Evolutionary conservation across 2,329 filamentous ascomycete genomes (phyloP).

Genomic region (Aspergillus pseudoglaucus): DNA sequence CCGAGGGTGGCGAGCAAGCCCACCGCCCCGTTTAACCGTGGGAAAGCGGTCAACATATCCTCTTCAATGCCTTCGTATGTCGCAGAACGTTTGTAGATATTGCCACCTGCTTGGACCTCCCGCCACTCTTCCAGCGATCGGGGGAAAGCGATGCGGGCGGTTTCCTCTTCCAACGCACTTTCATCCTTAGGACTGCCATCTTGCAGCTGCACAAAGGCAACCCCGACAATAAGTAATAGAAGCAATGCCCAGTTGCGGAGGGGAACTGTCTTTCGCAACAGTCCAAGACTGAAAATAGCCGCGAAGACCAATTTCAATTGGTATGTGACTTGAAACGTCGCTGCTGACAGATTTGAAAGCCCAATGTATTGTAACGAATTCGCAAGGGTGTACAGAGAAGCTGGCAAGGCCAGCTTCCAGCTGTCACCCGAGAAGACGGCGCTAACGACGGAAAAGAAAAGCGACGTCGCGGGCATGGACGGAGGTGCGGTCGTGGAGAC

Average conservation of each 20-base stretch:
- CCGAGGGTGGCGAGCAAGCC: conserved; percentile 72
- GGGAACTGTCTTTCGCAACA: conserved; percentile 66
- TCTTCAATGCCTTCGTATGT: conserved; percentile 83
- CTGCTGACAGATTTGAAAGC: conserved; percentile 82
- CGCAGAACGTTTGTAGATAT: conserved; percentile 65
- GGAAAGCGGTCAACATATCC: conserved; percentile 47
- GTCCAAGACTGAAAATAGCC: conserved; percentile 73
- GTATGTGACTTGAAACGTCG: conserved; percentile 88
- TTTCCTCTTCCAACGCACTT: conserved; percentile 50
- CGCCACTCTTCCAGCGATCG: conserved; percentile 71
- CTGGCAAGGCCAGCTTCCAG: conserved; percentile 90
- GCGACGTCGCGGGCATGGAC: conserved; percentile 69
- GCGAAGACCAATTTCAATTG: conserved; percentile 92
- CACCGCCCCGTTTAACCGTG: conserved; percentile 67
- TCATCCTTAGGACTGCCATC: conserved; percentile 48
- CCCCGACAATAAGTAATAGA: conserved; percentile 70
- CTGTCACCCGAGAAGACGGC: conserved; percentile 83
- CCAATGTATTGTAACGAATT: conserved; percentile 93
- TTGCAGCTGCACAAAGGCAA: conserved; percentile 78
- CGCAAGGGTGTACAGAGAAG: conserved; percentile 79
- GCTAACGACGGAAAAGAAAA: conserved; percentile 72
- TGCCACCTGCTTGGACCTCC: conserved; percentile 45
- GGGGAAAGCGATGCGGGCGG: conserved; percentile 63
- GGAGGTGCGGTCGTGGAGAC: conserved; percentile 70
- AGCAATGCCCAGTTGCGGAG: conserved; percentile 73